Percentiles rank a stretch among this genome's conserved stretches.
phyloP scores from a whole-genome alignment of 352 stramenopile species.

The Globisporangium abappressorium region DNA sequence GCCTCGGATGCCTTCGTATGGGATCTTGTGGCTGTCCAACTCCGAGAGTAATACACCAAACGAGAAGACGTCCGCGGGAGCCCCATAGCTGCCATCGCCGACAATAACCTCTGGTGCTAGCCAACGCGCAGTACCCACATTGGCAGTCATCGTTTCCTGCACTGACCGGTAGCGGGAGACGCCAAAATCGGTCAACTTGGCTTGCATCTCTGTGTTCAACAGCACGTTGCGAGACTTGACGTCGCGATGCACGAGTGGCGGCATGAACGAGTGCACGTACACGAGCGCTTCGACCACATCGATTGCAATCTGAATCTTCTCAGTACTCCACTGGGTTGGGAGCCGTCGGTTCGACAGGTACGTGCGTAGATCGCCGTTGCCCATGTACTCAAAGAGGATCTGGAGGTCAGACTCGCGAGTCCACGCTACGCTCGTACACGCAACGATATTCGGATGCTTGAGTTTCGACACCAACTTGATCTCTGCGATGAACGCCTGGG shows the following conservation, averaged over 20 bases:
- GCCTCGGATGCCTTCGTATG: constrained; percentile 28
- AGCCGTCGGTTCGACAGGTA: too few species aligned
- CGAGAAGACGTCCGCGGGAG: constrained; percentile 43
- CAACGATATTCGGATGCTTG: too few species aligned
- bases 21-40: constrained; percentile 45
- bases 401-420: too few species aligned
- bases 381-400: too few species aligned
- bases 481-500: too few species aligned
- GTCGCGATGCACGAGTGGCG: constrained; percentile 33
- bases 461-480: too few species aligned
- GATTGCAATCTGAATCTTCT: constrained; percentile 18
- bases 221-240: constrained; percentile 43
- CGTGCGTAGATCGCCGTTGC: too few species aligned
- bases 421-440: too few species aligned
- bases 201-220: constrained; percentile 26
- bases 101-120: constrained; percentile 16
- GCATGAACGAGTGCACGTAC: constrained; percentile 41
- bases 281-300: constrained; percentile 33
- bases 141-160: constrained; percentile 45
- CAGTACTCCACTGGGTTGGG: too few species aligned
- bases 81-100: constrained; percentile 22
- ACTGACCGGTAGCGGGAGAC: constrained; percentile 39
- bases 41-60: constrained; percentile 43
- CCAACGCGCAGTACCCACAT: background rate
- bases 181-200: constrained; percentile 65